These are phyloP conservation scores for Quercus aquifolioides DNA, from an alignment of 306 rosid genomes.

Conservation along the genomic window DNA sequence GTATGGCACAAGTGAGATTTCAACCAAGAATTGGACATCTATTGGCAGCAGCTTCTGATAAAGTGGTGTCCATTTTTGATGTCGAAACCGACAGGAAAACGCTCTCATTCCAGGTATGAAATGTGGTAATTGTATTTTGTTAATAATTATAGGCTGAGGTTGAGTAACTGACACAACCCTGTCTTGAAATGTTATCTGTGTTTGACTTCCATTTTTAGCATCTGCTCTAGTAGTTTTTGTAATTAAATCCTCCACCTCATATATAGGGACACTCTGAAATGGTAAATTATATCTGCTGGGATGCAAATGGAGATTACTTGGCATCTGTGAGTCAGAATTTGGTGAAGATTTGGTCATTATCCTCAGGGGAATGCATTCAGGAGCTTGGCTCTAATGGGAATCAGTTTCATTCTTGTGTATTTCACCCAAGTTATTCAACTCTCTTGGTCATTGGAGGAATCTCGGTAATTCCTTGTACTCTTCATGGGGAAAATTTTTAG, in stretches of 20 bases:
- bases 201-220: background rate
- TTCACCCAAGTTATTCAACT: constrained; percentile 52
- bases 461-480: constrained; percentile 31
- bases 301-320: constrained; percentile 34
- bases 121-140: background rate
- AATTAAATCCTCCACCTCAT: constrained; percentile 6
- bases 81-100: constrained; percentile 38
- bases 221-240: background rate
- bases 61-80: constrained; percentile 42
- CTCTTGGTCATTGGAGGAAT: constrained; percentile 44
- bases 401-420: constrained; percentile 44
- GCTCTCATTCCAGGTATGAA: constrained; percentile 38
- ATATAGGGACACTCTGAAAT: constrained; percentile 47
- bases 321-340: constrained; percentile 47
- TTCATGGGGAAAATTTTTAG: background rate
- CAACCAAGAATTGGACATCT: constrained; percentile 42
- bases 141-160: background rate
- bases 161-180: background rate
- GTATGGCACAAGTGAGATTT: constrained; percentile 48
- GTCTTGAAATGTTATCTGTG: background rate
- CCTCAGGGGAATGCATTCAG: constrained; percentile 44
- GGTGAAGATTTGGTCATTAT: constrained; percentile 47
- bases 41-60: constrained; percentile 51
- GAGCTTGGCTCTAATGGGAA: constrained; percentile 34
- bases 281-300: constrained; percentile 51